Base-by-base conservation (phyloP, 2,329 filamentous ascomycete species). In the Xylaria sp. region DNA sequence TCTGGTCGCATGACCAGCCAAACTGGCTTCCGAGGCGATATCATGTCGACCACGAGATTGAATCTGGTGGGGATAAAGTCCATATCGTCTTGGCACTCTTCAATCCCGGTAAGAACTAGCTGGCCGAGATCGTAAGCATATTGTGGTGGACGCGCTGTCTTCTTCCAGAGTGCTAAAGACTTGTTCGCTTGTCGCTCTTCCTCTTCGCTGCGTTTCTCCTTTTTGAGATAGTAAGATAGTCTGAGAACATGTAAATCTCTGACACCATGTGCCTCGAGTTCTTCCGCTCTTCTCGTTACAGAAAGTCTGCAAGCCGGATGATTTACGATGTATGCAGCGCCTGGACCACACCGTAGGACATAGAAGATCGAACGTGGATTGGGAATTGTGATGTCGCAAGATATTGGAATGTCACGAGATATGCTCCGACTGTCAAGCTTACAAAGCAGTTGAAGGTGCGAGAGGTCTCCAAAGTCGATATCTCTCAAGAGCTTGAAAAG, bases 81-180 rank as follows among this genome's bases (percentile, higher is more conserved):
- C 2, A 10, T 1, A 13, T 31, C 10, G 15, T n/a, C 15, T 10
- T 41, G 23, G 3, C n/a, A 13, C 13, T 23, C 39, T 25, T 6
- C 10, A 10, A 13, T 59, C 1, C 23, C 20, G 4, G 28, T 13
- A 18, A 46, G 39, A 18, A 23, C 15, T 18, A 59, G 23, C 31
- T 59, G 39, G 20, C 39, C 56, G 5, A 59, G 36, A 12, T 46
- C 56, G 56, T 59, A 59, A 23, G 31, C 55, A 51, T 25, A 51
- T 28, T 23, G 20, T 51, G 48, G 48, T 13, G 48, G 48, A 7
- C 23, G 20, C 25, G 23, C 23, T 23, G 48, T 25, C 23, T 28
- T 28, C 48, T 51, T 5, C 48, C 23, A 51, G 15, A 9, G 15
- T 13, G 20, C 48, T 28, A 28, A 51, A 51, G 2, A 13, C 20